Evolutionary conservation across 306 rosid genomes (phyloP).

Genomic region (Cicer yamashitae): DNA sequence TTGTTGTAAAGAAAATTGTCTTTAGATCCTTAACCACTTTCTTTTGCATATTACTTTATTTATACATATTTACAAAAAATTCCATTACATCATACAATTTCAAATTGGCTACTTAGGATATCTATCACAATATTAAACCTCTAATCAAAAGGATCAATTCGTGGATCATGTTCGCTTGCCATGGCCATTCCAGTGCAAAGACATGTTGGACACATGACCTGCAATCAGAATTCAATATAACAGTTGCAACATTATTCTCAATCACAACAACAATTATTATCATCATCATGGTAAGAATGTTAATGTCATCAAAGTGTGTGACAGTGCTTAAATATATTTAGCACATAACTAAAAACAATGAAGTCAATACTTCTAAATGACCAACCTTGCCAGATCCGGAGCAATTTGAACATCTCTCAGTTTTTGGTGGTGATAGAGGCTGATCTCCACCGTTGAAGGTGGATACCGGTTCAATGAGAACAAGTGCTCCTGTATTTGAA

Average conservation of each 20-base stretch:
- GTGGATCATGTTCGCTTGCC: slow-evolving; percentile 98
- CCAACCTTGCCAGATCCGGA: slow-evolving; percentile 97
- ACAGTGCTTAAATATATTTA: slow-evolving; percentile 1
- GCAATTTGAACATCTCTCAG: slow-evolving; percentile 92
- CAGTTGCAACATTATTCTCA: slow-evolving; percentile 22
- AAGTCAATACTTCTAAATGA: slow-evolving; percentile 29
- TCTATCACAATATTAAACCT: background rate
- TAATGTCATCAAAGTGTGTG: background rate
- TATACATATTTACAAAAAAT: slow-evolving; percentile 49
- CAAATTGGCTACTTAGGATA: slow-evolving; percentile 6
- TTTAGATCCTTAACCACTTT: slow-evolving; percentile 9
- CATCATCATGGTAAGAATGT: background rate
- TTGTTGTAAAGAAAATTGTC: background rate
- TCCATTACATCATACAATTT: slow-evolving; percentile 33
- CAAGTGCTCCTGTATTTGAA: slow-evolving; percentile 78
- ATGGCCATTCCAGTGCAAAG: slow-evolving; percentile 99
- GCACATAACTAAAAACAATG: background rate
- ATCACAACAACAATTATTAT: background rate
- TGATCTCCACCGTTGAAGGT: slow-evolving; percentile 56
- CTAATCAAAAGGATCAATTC: slow-evolving; percentile 94
- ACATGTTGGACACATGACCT: slow-evolving; percentile 99
- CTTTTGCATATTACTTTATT: slow-evolving; percentile 9
- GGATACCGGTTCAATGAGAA: slow-evolving; percentile 76
- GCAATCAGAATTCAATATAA: slow-evolving; percentile 38
- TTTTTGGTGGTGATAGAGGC: slow-evolving; percentile 76